Evolutionary conservation across 352 stramenopile genomes (phyloP).

Genomic region (Plasmopara viticola): DNA sequence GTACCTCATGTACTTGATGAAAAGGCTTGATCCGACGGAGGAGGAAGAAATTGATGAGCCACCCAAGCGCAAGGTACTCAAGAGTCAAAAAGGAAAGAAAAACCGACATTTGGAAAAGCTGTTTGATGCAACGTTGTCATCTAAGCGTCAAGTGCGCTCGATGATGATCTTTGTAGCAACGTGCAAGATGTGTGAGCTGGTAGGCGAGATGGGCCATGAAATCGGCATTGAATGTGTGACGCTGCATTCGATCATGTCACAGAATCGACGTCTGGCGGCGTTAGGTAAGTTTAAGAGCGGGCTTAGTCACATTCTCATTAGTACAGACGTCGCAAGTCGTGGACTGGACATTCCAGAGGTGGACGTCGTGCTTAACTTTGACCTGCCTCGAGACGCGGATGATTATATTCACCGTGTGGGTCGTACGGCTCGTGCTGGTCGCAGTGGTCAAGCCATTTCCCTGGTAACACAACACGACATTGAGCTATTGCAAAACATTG

Average conservation of each 20-base stretch:
- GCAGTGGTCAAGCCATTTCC: constrained; percentile 88
- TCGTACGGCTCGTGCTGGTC: constrained; percentile 90
- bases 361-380: constrained; percentile 97
- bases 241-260: constrained; percentile 94
- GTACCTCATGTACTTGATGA: constrained; percentile 90
- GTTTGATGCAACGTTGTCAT: constrained; percentile 10
- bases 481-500: constrained; percentile 92
- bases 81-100: constrained; percentile 32
- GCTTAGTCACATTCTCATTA: constrained; percentile 90
- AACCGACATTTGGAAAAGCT: constrained; percentile 25
- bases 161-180: constrained; percentile 98
- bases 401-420: constrained; percentile 98
- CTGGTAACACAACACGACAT: constrained; percentile 94
- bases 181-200: constrained; percentile 91
- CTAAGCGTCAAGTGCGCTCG: constrained; percentile 43
- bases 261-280: constrained; percentile 90
- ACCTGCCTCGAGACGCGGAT: constrained; percentile 91
- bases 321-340: constrained; percentile 95
- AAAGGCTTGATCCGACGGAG: constrained; percentile 47
- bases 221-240: constrained; percentile 91
- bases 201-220: constrained; percentile 92
- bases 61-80: constrained; percentile 21
- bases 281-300: constrained; percentile 97
- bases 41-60: constrained; percentile 57
- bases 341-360: constrained; percentile 96